Percentiles rank a stretch among this genome's conserved stretches.
phyloP scores from a whole-genome alignment of 768 basidiomycete species.

The Lyophyllum semitale region DNA sequence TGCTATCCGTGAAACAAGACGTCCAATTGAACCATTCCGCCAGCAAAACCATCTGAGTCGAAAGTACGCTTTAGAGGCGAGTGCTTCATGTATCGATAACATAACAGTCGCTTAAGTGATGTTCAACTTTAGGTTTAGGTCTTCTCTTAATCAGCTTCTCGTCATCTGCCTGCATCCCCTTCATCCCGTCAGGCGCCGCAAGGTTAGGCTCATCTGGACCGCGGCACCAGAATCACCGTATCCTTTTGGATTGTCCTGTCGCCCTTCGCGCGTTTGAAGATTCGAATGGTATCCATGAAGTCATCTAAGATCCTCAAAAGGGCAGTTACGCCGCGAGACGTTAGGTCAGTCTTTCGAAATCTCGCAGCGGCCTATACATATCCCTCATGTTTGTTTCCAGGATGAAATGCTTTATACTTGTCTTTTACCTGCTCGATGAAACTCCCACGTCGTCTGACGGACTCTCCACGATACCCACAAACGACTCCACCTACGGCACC shows the following conservation, averaged over 20 bases:
- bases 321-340: constrained; percentile 82
- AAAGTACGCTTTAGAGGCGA: constrained; percentile 67
- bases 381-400: constrained; percentile 36
- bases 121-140: constrained; percentile 57
- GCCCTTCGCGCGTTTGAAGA: constrained; percentile 82
- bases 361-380: background rate
- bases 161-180: constrained; percentile 48
- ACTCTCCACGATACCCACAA: constrained; percentile 8
- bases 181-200: constrained; percentile 27
- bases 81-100: constrained; percentile 18
- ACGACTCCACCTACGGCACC: constrained; percentile 37
- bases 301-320: constrained; percentile 90
- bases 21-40: constrained; percentile 65
- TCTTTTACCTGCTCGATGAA: constrained; percentile 93
- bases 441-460: constrained; percentile 32
- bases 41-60: constrained; percentile 75
- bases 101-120: background rate
- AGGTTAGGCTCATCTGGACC: constrained; percentile 19
- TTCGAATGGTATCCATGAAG: constrained; percentile 71
- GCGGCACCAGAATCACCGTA: constrained; percentile 41
- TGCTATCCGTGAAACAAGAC: constrained; percentile 77
- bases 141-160: constrained; percentile 69
- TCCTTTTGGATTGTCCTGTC: constrained; percentile 82
- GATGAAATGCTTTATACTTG: constrained; percentile 95
- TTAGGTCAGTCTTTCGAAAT: constrained; percentile 56